Evolutionary conservation across 148 eudicot species (phyloP).

Genomic region (Persicaria maculosa): DNA sequence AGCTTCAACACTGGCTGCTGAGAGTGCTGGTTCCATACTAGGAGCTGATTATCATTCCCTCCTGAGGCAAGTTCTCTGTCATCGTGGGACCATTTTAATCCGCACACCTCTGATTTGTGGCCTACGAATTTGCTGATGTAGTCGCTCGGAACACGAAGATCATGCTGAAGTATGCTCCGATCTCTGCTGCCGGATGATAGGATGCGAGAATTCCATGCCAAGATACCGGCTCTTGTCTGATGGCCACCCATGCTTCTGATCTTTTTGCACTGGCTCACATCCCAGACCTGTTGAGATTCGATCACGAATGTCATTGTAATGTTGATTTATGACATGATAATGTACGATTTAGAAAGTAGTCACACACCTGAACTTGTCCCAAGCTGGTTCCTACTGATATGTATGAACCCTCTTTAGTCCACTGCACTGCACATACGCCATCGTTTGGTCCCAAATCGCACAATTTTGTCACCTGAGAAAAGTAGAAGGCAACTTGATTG

Average conservation of each 20-base stretch:
- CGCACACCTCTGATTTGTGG: slow-evolving; percentile 98
- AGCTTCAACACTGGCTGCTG: slow-evolving; percentile 63
- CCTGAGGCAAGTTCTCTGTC: slow-evolving; percentile 99
- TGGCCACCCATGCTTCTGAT: slow-evolving; percentile 82
- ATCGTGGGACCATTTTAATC: slow-evolving; percentile 98
- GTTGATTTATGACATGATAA: neutral
- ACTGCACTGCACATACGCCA: slow-evolving; percentile 84
- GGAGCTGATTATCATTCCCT: slow-evolving; percentile 94
- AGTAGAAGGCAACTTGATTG: neutral
- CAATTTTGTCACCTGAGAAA: slow-evolving; percentile 71
- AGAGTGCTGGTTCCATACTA: slow-evolving; percentile 93
- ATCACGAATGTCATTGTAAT: no score
- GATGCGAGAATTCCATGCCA: slow-evolving; percentile 93
- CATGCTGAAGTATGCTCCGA: slow-evolving; percentile 90
- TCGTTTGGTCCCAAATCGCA: slow-evolving; percentile 90
- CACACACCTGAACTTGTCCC: slow-evolving; percentile 83
- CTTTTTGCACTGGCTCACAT: slow-evolving; percentile 83
- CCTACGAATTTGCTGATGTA: slow-evolving; percentile 85
- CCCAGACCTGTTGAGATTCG: slow-evolving; percentile 56
- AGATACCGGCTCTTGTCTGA: slow-evolving; percentile 91
- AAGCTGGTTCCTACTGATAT: slow-evolving; percentile 79
- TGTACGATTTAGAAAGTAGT: neutral
- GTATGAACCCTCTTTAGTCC: slow-evolving; percentile 97
- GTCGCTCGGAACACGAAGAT: slow-evolving; percentile 82
- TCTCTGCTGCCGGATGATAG: slow-evolving; percentile 96